phyloP scores from a whole-genome alignment of 768 basidiomycete species.

The Tephrocybe rancida region DNA sequence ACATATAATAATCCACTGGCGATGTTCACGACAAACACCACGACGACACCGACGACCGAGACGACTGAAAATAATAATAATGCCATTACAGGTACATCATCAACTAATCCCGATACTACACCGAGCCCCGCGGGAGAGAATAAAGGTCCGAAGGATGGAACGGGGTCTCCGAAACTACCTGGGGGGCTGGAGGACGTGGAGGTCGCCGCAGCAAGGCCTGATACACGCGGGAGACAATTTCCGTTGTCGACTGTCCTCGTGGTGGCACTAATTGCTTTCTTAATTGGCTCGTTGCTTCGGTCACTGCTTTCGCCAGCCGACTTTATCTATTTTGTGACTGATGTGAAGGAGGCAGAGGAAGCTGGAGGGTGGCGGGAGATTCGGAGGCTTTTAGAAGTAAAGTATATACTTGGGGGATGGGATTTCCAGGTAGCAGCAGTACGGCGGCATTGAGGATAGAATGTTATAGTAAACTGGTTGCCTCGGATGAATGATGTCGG shows the following conservation, averaged over 20 bases:
- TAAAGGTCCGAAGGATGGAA: too few species aligned
- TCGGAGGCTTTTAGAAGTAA: conserved; percentile 76
- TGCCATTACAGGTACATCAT: conserved; percentile 5
- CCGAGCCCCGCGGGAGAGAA: conserved; percentile 1
- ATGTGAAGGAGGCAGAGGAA: conserved; percentile 54
- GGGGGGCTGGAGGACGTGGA: conserved; percentile 37
- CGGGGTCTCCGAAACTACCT: conserved; percentile 31
- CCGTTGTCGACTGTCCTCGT: conserved; percentile 65
- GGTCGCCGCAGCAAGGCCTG: conserved; percentile 17
- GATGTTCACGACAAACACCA: conserved; percentile 44
- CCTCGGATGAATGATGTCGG: conserved; percentile 19
- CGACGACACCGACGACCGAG: conserved; percentile 13
- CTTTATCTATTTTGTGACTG: conserved; percentile 79
- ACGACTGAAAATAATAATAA: not conserved
- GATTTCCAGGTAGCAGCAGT: conserved; percentile 88
- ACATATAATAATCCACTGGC: conserved; percentile 60
- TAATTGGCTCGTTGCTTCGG: conserved; percentile 89
- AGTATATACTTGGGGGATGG: conserved; percentile 83
- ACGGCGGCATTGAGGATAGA: conserved; percentile 54
- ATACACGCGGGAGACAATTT: conserved; percentile 29
- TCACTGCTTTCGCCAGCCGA: conserved; percentile 90
- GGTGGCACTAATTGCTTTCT: conserved; percentile 83
- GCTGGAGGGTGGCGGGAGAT: conserved; percentile 83
- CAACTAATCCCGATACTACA: conserved; percentile 14
- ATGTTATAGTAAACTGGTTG: too few species aligned